Evolutionary conservation across 768 basidiomycete species (phyloP).

Genomic region (Termitomyces eurrhizus): DNA sequence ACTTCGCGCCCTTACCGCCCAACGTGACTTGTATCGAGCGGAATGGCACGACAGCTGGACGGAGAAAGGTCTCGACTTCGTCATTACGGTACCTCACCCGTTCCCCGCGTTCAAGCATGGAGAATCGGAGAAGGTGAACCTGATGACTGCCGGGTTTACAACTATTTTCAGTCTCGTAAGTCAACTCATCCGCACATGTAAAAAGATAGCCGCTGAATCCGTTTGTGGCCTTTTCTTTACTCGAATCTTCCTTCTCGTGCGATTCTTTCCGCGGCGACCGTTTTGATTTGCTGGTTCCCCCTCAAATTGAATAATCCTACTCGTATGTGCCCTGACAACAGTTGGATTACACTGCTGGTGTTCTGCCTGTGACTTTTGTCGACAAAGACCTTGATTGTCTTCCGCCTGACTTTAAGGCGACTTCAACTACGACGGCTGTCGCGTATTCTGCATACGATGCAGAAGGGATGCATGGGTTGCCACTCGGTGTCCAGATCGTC

Average conservation of each 20-base stretch:
- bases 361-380: constrained; percentile 57
- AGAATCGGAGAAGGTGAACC: constrained; percentile 46
- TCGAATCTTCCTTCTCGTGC: background rate
- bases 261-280: background rate
- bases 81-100: constrained; percentile 59
- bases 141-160: constrained; percentile 60
- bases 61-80: constrained; percentile 54
- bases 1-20: constrained; percentile 44
- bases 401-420: constrained; percentile 28
- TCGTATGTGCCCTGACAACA: constrained; percentile 13
- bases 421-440: constrained; percentile 2
- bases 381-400: constrained; percentile 32
- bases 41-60: constrained; percentile 45
- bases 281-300: background rate
- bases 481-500: constrained; percentile 63
- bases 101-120: constrained; percentile 56
- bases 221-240: background rate
- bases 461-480: constrained; percentile 62
- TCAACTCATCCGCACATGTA: constrained; percentile 1
- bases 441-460: constrained; percentile 53
- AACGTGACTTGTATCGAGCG: constrained; percentile 39
- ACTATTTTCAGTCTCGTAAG: constrained; percentile 64
- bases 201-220: constrained; percentile 11
- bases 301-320: background rate
- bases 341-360: constrained; percentile 57